Evolutionary conservation across 2,329 filamentous ascomycete species (phyloP), one percentile per base, ranked within the genome.

Genomic region (Leptographium radiaticola): DNA sequence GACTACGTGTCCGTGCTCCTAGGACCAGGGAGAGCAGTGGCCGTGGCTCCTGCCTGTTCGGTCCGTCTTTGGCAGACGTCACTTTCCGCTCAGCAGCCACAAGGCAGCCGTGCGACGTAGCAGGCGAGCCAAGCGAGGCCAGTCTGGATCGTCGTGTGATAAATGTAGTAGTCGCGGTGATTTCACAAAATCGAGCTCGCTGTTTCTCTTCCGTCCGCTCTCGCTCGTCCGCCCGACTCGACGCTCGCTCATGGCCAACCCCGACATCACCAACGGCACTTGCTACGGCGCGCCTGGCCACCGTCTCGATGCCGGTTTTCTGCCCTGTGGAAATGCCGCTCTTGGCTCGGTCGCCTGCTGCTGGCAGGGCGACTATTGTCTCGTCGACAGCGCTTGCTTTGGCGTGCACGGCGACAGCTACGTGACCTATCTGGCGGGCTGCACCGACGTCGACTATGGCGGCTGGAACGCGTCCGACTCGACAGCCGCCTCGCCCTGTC

Each of bases 341-440:
- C 39, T 54, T 12, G 45, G 45, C 4, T 38, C 40, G 18, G 44
- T 57, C 49, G 39, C 56, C 4, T 61, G 60, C 53, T 61, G 60
- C 55, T 56, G 57, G 53, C 38, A 48, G 5, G 59, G 59, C 44
- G 60, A 61, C 53, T 42, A 39, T n/a, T 61, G 59, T 36, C 56
- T 61, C 6, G 48, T 18, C 6, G 48, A 56, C 50, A 25, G 44
- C 13, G 59, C 59, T 51, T 61, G 60, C 54, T 59, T 51, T 38
- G 60, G 58, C 40, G 33, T 56, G 31, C 58, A 62, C 36, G 59
- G 57, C 40, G 62, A 59, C 54, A 67, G 58, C 56, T 64, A 62
- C n/a, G 54, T 62, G 18, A 71, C 68, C 2, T 71, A 71, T 40
- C 60, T 67, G 16, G 63, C 67, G 4, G 69, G 67, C 13, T 70